Conservation (phyloP, 192 early-diverging fungal species). For the Coemansia sp. region DNA sequence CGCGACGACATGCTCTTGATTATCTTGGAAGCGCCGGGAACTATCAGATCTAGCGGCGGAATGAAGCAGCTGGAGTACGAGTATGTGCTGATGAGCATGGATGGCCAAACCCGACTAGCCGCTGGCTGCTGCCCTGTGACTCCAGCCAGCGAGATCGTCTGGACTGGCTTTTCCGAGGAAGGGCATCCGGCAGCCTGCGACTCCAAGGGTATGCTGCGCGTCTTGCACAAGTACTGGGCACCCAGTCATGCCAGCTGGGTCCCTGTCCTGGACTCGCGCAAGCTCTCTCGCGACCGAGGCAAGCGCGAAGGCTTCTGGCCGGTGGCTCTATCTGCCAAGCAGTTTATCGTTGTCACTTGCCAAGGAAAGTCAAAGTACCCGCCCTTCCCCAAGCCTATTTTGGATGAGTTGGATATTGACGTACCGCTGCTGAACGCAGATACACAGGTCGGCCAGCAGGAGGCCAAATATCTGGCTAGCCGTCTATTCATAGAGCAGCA, state of each 20-base stretch:
- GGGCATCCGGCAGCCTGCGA: slow-evolving; percentile 77
- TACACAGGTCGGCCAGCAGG: slow-evolving; percentile 39
- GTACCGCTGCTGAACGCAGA: slow-evolving; percentile 66
- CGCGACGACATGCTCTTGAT: slow-evolving; percentile 37
- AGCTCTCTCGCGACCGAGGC: slow-evolving; percentile 26
- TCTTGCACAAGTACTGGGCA: slow-evolving; percentile 65
- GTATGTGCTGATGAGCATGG: slow-evolving; percentile 37
- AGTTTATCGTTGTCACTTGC: slow-evolving; percentile 73
- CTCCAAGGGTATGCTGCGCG: slow-evolving; percentile 71
- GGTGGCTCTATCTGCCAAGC: slow-evolving; percentile 68
- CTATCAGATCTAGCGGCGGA: slow-evolving; percentile 20
- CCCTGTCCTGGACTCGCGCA: slow-evolving; percentile 72
- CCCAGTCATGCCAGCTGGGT: slow-evolving; percentile 68
- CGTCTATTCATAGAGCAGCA: slow-evolving; percentile 59
- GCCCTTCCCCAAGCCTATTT: slow-evolving; percentile 67
- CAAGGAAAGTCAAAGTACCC: slow-evolving; percentile 56
- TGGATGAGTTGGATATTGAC: slow-evolving; percentile 63
- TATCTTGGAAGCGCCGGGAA: slow-evolving; percentile 28
- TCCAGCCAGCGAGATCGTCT: slow-evolving; percentile 60
- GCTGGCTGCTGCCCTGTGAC: slow-evolving; percentile 64
- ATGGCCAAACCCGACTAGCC: slow-evolving; percentile 30
- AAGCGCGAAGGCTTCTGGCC: slow-evolving; percentile 79
- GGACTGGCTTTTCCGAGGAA: slow-evolving; percentile 84
- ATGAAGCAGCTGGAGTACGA: slow-evolving; percentile 33
- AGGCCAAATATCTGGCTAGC: slow-evolving; percentile 55